These are phyloP conservation scores for Penicillium brasilianum DNA, from an alignment of 2,329 filamentous ascomycete species.

Conservation along the genomic window DNA sequence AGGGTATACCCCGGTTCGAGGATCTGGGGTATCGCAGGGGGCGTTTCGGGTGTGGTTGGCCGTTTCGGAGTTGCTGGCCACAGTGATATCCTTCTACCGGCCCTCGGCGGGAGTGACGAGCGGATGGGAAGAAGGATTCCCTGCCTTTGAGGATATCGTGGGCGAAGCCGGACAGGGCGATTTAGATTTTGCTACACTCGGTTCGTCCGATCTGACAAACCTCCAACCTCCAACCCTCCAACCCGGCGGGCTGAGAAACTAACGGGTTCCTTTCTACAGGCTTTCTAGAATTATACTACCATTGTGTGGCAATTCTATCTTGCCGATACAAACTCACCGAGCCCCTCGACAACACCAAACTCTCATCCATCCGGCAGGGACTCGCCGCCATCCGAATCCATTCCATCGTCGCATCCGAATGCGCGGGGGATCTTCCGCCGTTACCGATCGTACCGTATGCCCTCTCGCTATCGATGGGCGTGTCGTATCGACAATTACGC, in stretches of 20 bases:
- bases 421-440: slow-evolving; percentile 54
- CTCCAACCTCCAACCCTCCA: too few species aligned
- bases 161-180: slow-evolving; percentile 33
- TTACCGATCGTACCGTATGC: slow-evolving; percentile 62
- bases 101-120: slow-evolving; percentile 40
- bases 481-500: slow-evolving; percentile 62
- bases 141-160: slow-evolving; percentile 43
- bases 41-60: slow-evolving; percentile 47
- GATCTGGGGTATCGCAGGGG: slow-evolving; percentile 12
- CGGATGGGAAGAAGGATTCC: slow-evolving; percentile 48
- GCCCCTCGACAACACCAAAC: slow-evolving; percentile 51
- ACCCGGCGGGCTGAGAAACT: too few species aligned
- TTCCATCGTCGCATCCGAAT: slow-evolving; percentile 55
- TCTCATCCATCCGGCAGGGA: slow-evolving; percentile 60
- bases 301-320: slow-evolving; percentile 62
- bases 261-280: slow-evolving; percentile 40
- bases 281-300: slow-evolving; percentile 61
- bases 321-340: slow-evolving; percentile 53
- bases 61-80: slow-evolving; percentile 45
- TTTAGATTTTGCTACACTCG: slow-evolving; percentile 37
- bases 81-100: slow-evolving; percentile 48
- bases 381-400: slow-evolving; percentile 62
- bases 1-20: neutral
- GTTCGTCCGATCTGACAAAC: too few species aligned
- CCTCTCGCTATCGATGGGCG: slow-evolving; percentile 59